Evolutionary conservation across 345 rosid species (phyloP), one percentile per base, ranked within the genome.

Genomic region (Aquilaria malaccensis): DNA sequence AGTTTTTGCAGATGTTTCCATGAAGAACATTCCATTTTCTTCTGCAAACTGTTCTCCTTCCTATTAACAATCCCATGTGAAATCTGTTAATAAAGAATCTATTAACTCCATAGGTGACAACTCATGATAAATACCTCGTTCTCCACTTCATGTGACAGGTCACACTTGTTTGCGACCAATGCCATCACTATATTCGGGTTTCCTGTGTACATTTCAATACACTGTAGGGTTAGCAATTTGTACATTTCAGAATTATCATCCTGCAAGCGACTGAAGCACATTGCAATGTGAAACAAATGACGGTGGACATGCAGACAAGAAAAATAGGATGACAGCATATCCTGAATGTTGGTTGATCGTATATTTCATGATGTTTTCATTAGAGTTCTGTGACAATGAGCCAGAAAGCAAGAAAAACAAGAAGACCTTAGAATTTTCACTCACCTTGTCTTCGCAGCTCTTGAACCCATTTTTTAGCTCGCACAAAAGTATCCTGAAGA

Each of bases 371-470:
- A 22, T 22, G 22, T 22, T 22, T 22, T 22, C 22, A 22, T 22
- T 22, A 22, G 22, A 22, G 22, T 22, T 22, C 22, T 22, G 22
- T 22, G 22, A 22, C 1, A 22, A 22, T 22, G 22, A 22, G 1
- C 22, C 22, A 22, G 22, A 22, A 22, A 22, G 22, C 22, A 22
- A 22, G 22, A 22, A 22, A 22, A 22, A 22, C 22, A 22, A 1
- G 22, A 22, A 22, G 22, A 37, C 4, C 43, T 9, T 37, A 37
- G 7, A 37, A 4, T 37, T 4, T 37, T 5, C 7, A 5, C 55
- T 67, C 59, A 82, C 89, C 94, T 80, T 86, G 87, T 63, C 83
- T 74, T 37, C 80, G 87, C 74, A 86, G 71, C 68, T 86, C 89
- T 58, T 72, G 73, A 65, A 84, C 94, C 89, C 87, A 86, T 52